Evolutionary conservation across 345 rosid species (phyloP), one percentile per base, ranked within the genome.

Genomic region (Geranium rotundifolium): DNA sequence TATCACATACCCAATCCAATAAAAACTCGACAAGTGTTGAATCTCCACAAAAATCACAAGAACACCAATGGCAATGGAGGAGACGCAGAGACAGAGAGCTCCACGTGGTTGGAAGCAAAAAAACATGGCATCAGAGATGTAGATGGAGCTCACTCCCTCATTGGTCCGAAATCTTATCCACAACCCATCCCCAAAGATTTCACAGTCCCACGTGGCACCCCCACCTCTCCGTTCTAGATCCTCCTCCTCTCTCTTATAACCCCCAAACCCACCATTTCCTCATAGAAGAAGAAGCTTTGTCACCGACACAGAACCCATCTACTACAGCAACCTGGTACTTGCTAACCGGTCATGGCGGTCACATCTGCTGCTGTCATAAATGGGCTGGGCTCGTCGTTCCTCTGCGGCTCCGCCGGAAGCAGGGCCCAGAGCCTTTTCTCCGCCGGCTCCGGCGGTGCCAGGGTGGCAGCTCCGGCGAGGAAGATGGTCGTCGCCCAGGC

Each of bases 81-180:
- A 34, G 27, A 23, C 27, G 41, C 41, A 34, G 41, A 34, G 41
- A 8, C 10, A 5, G 41, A 34, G 2, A 4, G 41, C 19, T 65
- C 73, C 78, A 79, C 77, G 66, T 74, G 74, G 62, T 46, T 46
- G 52, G 52, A 46, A 46, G 52, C 61, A 41, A 23, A 72, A 55
- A 46, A 41, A 5, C 18, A 19, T n/a, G 3, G 41, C 10, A 34
- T 34, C 55, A 17, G 68, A 73, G 77, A 71, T 67, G 78, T 62
- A 72, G 89, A 91, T 91, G 84, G 72, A 82, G 76, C 39, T 66
- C 50, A 74, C 61, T 30, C 31, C 64, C 76, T 64, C 62, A 83
- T 92, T 92, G 96, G 98, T 73, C 69, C 64, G 84, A 67, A 81
- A 85, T 84, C 96, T 34, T 85, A 84, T 87, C 95, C 85, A 72